Conservation (phyloP, 441 rosid genomes). For the Erodium moschatum region DNA sequence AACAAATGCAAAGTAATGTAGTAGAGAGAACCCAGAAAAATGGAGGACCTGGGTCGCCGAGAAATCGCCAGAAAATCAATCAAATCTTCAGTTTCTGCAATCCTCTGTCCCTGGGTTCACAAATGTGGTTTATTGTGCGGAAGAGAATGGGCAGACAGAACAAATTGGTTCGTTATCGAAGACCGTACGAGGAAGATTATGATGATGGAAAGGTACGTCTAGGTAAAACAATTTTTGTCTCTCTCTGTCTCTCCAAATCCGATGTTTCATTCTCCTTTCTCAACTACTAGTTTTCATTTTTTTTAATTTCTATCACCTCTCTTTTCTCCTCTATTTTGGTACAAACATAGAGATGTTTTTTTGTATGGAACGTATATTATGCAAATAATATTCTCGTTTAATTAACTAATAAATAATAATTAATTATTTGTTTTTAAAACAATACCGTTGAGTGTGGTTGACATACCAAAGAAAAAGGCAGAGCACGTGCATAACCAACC, state of each 20-base stretch:
- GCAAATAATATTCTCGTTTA: too few species aligned
- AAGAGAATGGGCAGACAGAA: not conserved
- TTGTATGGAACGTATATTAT: too few species aligned
- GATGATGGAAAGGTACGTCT: not conserved
- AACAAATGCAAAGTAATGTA: not conserved
- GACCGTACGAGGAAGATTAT: conserved; percentile 2
- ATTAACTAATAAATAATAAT: too few species aligned
- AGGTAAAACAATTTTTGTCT: not conserved
- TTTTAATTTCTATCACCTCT: too few species aligned
- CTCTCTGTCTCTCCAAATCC: not conserved
- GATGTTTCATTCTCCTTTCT: not conserved
- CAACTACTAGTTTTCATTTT: not conserved
- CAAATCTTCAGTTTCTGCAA: not conserved
- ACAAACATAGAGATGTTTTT: too few species aligned
- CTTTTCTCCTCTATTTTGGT: too few species aligned
- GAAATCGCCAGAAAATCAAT: not conserved
- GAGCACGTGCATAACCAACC: not conserved
- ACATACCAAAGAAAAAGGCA: not conserved
- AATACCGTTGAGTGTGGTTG: too few species aligned
- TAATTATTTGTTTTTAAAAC: too few species aligned
- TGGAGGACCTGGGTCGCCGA: not conserved
- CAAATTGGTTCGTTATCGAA: not conserved
- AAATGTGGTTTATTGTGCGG: too few species aligned
- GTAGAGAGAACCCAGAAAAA: not conserved
- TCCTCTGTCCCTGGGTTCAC: not conserved